These are phyloP conservation scores for Talaromyces sp. DNA, from an alignment of 2,329 filamentous ascomycete species.

Conservation along the genomic window DNA sequence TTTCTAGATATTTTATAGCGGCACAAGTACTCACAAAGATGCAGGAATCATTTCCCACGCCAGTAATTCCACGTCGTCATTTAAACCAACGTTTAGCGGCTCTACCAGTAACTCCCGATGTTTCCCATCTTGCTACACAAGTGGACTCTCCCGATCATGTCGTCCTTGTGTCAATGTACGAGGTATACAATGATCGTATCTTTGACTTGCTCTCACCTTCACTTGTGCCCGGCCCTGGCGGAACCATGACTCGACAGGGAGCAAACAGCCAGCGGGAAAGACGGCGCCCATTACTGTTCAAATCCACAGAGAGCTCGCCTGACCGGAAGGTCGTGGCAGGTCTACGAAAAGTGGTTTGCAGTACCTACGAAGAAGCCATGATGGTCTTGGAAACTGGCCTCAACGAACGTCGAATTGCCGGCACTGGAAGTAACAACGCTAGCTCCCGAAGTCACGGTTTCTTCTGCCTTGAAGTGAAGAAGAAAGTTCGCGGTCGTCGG, in stretches of 20 bases:
- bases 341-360: slow-evolving; percentile 82
- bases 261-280: slow-evolving; percentile 59
- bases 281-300: slow-evolving; percentile 83
- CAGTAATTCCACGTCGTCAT: slow-evolving; percentile 52
- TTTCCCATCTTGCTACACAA: slow-evolving; percentile 63
- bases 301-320: slow-evolving; percentile 77
- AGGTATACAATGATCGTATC: slow-evolving; percentile 97
- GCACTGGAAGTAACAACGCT: slow-evolving; percentile 87
- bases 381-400: slow-evolving; percentile 86
- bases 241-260: slow-evolving; percentile 35
- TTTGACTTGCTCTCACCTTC: slow-evolving; percentile 75
- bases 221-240: slow-evolving; percentile 35
- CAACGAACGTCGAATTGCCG: slow-evolving; percentile 78
- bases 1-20: neutral
- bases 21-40: neutral
- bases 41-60: slow-evolving; percentile 37
- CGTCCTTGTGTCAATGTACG: slow-evolving; percentile 93
- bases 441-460: slow-evolving; percentile 93
- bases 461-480: slow-evolving; percentile 93
- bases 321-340: slow-evolving; percentile 95
- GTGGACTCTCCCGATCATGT: slow-evolving; percentile 74
- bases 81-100: slow-evolving; percentile 64
- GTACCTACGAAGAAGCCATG: slow-evolving; percentile 73
- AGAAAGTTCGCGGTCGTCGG: slow-evolving; percentile 51
- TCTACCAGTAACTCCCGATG: slow-evolving; percentile 68